Evolutionary conservation across 768 basidiomycete genomes (phyloP), one percentile per base, ranked within the genome.

Genomic region (Tricholoma hemisulphureum): DNA sequence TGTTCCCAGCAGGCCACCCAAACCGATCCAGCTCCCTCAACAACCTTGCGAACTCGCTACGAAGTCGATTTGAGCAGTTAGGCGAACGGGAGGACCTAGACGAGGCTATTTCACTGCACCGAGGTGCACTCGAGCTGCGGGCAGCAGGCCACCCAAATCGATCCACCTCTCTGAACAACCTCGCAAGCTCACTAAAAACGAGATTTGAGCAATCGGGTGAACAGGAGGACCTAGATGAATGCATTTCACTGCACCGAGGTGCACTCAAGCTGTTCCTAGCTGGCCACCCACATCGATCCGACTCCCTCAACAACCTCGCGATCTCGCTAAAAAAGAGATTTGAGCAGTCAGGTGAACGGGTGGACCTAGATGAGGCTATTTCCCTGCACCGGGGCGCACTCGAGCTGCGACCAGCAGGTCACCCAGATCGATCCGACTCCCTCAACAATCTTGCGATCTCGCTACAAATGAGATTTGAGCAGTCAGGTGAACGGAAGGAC

Each of bases 201-300:
- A 72, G 65, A 20, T 75, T 74, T 51, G 63, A 65, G 26, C 53
- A 62, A 2, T 55, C 56, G 7, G 58, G 55, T 5, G 43, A 66
- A 50, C 58, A 63, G 3, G 61, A 62, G 13, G 73, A 75, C 49
- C 63, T 74, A 23, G 64, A 75, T 41, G 57, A 68, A 16, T 74
- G 56, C 3, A 56, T 67, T 20, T 4, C 37, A 41, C 18, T 46
- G 32, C 49, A 48, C 41, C 45, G 49, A 26, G 53, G 55, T 23
- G 61, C 55, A 5, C 46, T 67, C 4, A n/a, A 56, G 23, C 52
- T 61, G 18, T 59, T 56, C 13, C 63, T 66, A 13, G 52, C 52
- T 13, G 58, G 62, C 20, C 60, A 67, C 58, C 64, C 61, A 9
- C 20, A 56, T 23, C 54, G 56, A 26, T 28, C 53, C 24, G 32